Evolutionary conservation across 78 protist genomes (phyloP).

Genomic region (Guillardia theta): DNA sequence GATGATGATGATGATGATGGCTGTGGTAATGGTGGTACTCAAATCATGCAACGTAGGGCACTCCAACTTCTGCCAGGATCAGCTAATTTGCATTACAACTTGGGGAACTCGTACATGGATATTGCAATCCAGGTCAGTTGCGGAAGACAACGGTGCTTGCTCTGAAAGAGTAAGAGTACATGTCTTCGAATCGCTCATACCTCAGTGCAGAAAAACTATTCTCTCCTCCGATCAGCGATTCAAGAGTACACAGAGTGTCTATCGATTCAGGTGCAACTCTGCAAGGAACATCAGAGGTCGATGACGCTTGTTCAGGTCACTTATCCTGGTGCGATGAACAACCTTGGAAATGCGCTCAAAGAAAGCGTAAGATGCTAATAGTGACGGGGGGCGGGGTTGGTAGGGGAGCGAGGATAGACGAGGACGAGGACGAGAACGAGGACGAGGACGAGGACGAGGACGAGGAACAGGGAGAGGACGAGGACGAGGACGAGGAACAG

Average conservation of each 20-base stretch:
- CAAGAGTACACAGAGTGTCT: background rate
- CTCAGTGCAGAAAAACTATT: background rate
- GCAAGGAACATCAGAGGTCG: too few relatives aligned
- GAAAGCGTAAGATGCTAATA: background rate
- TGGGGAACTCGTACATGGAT: background rate
- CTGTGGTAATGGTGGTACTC: too few relatives aligned
- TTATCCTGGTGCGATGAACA: background rate
- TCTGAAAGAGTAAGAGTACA: too few relatives aligned
- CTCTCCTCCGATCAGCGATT: background rate
- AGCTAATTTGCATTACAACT: background rate
- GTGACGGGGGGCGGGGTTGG: too few relatives aligned
- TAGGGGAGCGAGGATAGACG: too few relatives aligned
- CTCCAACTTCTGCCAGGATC: background rate
- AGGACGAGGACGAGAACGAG: too few relatives aligned
- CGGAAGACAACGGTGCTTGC: background rate
- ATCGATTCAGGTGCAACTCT: background rate
- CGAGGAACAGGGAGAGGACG: too few relatives aligned
- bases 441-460: too few relatives aligned
- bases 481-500: too few relatives aligned
- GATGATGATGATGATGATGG: too few relatives aligned
- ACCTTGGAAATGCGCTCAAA: background rate
- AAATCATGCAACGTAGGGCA: too few relatives aligned
- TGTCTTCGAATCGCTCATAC: background rate
- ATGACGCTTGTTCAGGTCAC: too few relatives aligned
- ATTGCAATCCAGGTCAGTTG: background rate